Percentiles rank a stretch among this genome's conserved stretches.
Conservation (phyloP, 139 green algal genomes). For the Pseudopediastrum boryanum region DNA sequence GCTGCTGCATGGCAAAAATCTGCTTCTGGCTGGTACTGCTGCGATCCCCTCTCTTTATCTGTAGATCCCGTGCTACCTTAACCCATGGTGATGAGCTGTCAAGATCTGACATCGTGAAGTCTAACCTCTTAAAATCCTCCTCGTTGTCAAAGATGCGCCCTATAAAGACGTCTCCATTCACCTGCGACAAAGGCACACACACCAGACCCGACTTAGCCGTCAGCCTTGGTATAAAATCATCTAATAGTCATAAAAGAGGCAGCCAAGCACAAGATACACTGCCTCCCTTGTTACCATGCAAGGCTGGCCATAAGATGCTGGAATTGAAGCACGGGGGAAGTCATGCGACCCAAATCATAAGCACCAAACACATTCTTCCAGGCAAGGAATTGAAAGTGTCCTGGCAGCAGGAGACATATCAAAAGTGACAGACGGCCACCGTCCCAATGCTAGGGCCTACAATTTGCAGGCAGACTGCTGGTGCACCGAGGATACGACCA, state of each 20-base stretch:
- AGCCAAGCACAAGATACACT: background rate
- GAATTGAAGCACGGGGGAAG: too few relatives aligned
- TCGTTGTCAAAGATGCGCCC: constrained; percentile 84
- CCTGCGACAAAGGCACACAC: constrained; percentile 48
- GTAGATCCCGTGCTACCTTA: constrained; percentile 50
- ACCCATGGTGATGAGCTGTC: constrained; percentile 71
- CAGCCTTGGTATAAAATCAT: background rate
- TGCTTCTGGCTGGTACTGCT: constrained; percentile 10
- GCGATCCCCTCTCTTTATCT: constrained; percentile 14
- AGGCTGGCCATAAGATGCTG: background rate
- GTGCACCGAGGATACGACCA: too few relatives aligned
- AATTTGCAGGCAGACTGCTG: too few relatives aligned
- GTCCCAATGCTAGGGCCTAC: too few relatives aligned
- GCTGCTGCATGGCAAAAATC: constrained; percentile 30
- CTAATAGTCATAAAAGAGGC: background rate
- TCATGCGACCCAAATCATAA: background rate
- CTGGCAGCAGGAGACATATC: too few relatives aligned
- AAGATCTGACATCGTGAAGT: constrained; percentile 73
- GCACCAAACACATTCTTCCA: too few relatives aligned
- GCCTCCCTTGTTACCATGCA: too few relatives aligned
- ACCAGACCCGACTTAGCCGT: background rate
- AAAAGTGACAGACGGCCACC: too few relatives aligned
- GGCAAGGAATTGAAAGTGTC: too few relatives aligned
- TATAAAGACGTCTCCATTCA: constrained; percentile 87
- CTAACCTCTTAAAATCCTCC: constrained; percentile 76